Evolutionary conservation across 805 yeast genomes (phyloP).

Genomic region (Wickerhamiella brachini): DNA sequence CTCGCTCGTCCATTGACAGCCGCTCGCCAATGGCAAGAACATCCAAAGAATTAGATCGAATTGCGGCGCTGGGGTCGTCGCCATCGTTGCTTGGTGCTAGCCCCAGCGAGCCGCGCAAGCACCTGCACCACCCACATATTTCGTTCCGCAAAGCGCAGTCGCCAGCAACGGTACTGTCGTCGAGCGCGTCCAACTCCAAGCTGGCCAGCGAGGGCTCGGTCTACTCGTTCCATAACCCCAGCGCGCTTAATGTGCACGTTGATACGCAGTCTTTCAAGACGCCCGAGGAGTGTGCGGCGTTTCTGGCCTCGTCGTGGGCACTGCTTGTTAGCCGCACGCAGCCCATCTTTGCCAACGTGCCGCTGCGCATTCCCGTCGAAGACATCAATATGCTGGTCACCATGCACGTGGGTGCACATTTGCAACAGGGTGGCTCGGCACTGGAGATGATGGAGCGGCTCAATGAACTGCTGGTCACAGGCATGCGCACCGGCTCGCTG

Average conservation of each 20-base stretch:
- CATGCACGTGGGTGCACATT: conserved; percentile 28
- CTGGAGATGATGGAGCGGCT: conserved; percentile 32
- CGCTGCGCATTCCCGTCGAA: conserved; percentile 39
- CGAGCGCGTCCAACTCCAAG: conserved; percentile 31
- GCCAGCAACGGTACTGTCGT: conserved; percentile 27
- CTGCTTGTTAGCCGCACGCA: conserved; percentile 30
- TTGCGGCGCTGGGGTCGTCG: conserved; percentile 23
- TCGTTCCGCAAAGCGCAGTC: conserved; percentile 27
- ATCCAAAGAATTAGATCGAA: conserved; percentile 25
- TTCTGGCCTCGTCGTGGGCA: conserved; percentile 38
- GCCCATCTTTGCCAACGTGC: conserved; percentile 38
- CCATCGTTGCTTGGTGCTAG: background rate
- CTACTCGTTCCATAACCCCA: conserved; percentile 26
- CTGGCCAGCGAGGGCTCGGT: conserved; percentile 29
- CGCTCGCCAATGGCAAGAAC: conserved; percentile 21
- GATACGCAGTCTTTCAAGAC: conserved; percentile 16
- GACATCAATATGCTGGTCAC: conserved; percentile 38
- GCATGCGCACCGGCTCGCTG: conserved; percentile 23
- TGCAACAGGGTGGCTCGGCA: conserved; percentile 27
- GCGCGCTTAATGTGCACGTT: conserved; percentile 19
- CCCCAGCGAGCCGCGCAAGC: conserved; percentile 8
- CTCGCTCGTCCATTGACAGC: conserved; percentile 18
- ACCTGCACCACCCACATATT: conserved; percentile 19
- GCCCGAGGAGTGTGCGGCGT: conserved; percentile 25
- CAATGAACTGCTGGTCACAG: conserved; percentile 31